phyloP scores from a whole-genome alignment of 768 basidiomycete species.

The Steccherinum ochraceum region DNA sequence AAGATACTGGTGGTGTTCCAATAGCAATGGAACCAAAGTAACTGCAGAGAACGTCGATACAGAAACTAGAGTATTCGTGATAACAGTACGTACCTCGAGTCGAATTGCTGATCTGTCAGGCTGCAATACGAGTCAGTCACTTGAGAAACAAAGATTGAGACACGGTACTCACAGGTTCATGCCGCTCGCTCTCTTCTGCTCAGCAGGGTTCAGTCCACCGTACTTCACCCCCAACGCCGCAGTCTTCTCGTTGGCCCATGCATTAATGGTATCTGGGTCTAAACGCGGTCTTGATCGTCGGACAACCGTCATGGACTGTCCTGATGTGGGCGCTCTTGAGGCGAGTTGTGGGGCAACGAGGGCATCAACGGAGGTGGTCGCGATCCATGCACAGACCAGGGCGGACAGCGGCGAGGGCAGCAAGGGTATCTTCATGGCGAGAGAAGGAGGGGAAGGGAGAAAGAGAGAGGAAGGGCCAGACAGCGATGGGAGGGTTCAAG shows the following conservation, averaged over 20 bases:
- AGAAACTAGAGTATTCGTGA: neutral
- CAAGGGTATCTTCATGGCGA: neutral
- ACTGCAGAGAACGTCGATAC: constrained; percentile 30
- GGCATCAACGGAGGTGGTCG: neutral
- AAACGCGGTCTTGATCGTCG: neutral
- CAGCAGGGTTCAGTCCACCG: neutral
- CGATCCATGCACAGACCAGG: neutral
- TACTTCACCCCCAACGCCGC: neutral
- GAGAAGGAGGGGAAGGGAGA: neutral
- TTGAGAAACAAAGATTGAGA: neutral
- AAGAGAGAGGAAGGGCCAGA: neutral
- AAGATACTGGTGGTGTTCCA: constrained; percentile 77
- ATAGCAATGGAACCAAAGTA: constrained; percentile 73
- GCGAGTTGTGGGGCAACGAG: neutral
- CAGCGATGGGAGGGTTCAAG: neutral
- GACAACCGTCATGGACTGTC: neutral
- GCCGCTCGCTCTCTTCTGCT: constrained; percentile 17
- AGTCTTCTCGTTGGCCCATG: neutral
- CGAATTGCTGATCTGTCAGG: constrained; percentile 59
- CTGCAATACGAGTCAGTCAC: constrained; percentile 26
- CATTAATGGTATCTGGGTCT: neutral
- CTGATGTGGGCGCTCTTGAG: neutral
- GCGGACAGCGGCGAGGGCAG: neutral
- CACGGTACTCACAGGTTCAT: constrained; percentile 8
- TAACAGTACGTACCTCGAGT: constrained; percentile 48